A percentile compares a stretch with the other conserved stretches of the same genome.
Evolutionary conservation across 2,329 filamentous ascomycete species (phyloP).

Genomic region (Seiridium cupressi): DNA sequence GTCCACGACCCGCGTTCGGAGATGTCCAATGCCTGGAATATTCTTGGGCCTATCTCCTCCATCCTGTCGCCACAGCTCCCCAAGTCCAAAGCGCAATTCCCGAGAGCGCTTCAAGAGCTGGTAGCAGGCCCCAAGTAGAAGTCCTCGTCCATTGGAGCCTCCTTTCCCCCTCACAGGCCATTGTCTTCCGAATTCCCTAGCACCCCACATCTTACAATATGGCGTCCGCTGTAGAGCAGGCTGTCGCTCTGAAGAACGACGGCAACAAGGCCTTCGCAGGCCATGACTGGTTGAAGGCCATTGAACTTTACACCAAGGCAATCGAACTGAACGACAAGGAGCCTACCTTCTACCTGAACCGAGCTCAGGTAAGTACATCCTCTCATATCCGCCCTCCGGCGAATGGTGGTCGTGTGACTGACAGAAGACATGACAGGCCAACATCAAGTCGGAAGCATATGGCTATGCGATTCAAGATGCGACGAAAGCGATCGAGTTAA

Average conservation of each 20-base stretch:
- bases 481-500: conserved; percentile 85
- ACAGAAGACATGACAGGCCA: conserved; percentile 57
- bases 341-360: conserved; percentile 89
- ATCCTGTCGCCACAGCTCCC: neutral
- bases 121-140: neutral
- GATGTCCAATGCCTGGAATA: neutral
- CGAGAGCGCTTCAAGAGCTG: neutral
- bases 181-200: neutral
- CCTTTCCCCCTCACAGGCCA: neutral
- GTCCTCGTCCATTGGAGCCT: too few relatives aligned
- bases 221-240: conserved; percentile 55
- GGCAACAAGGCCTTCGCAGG: conserved; percentile 90
- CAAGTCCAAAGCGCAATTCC: neutral
- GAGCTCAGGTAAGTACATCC: conserved; percentile 72
- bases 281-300: conserved; percentile 81
- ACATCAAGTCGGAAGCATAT: conserved; percentile 94
- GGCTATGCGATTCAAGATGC: conserved; percentile 91
- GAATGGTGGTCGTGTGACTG: conserved; percentile 42
- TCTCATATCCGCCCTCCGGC: conserved; percentile 12
- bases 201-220: neutral
- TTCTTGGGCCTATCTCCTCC: neutral
- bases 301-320: conserved; percentile 82
- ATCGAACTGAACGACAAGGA: conserved; percentile 82
- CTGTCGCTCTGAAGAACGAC: conserved; percentile 83
- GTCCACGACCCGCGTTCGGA: conserved; percentile 1